phyloP scores from a whole-genome alignment of 495 filamentous ascomycete genomes.

The Aspergillus conjunctus region DNA sequence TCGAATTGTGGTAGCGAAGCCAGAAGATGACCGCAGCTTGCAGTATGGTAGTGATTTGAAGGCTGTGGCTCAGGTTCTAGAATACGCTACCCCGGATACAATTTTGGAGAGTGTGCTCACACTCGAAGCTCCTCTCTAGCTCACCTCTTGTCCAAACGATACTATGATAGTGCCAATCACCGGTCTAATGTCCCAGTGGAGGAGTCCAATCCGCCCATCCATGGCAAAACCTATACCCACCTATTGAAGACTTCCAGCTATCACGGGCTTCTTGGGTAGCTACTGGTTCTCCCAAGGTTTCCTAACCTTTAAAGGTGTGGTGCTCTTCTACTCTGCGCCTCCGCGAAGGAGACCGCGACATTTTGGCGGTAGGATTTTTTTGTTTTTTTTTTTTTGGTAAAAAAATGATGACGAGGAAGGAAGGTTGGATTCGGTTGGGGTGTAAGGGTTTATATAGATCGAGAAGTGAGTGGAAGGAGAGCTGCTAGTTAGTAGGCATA shows the following conservation, averaged over 20 bases:
- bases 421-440: too few relatives aligned
- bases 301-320: background rate
- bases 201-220: background rate
- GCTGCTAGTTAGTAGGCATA: too few relatives aligned
- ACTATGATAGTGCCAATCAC: background rate
- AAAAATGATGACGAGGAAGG: too few relatives aligned
- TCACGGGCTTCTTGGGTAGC: background rate
- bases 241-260: background rate
- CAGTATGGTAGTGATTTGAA: conserved; percentile 85
- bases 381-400: too few relatives aligned
- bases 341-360: too few relatives aligned
- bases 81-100: conserved; percentile 69
- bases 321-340: too few relatives aligned
- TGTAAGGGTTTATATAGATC: too few relatives aligned
- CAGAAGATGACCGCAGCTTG: conserved; percentile 80
- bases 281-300: background rate
- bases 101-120: conserved; percentile 83
- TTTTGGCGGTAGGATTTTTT: too few relatives aligned
- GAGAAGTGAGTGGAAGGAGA: too few relatives aligned
- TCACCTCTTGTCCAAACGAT: background rate
- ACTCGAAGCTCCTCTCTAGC: conserved; percentile 69
- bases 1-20: conserved; percentile 66
- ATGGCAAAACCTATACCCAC: background rate
- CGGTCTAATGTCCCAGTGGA: background rate
- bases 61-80: conserved; percentile 66